Evolutionary conservation across 2,329 filamentous ascomycete species (phyloP), one percentile per base, ranked within the genome.

Genomic region (Fusarium hainanense): DNA sequence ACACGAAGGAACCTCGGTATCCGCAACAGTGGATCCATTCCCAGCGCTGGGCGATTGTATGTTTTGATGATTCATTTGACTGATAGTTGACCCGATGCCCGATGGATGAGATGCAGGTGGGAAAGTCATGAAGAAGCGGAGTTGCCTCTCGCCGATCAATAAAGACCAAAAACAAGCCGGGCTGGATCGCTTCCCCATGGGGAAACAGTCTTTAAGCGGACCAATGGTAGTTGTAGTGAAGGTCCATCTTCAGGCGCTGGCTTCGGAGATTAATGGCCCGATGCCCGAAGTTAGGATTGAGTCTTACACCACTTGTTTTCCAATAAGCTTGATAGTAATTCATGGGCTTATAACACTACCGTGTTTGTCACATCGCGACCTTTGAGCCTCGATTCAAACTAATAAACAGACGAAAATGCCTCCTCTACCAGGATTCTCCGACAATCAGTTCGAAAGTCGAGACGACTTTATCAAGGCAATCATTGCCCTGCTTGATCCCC

Each of bases 361-460:
- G n/a, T 37, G 34, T n/a, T 11, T 18, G 16, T 11, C 7, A 14
- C 8, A 18, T 4, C 40, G 14, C 27, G 3, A 21, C 28, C 6
- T 37, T 37, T 12, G 10, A 37, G 34, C 34, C 34, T 37, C 18
- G 18, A 14, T 12, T 37, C 32, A 20, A 40, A 21, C 21, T 27
- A 8, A 47, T 6, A 21, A 12, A n/a, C 4, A 13, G 13, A 37
- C 7, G 49, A 71, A 48, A 32, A 83, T 82, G 81, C 79, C 81
- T 13, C 61, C 75, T 1, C 70, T 82, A 1, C 47, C 71, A 42
- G 81, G 81, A 2, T 84, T 84, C 69, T 80, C 81, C 1, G 77
- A 82, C 54, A 84, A 84, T 58, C 70, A 76, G 3, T 75, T 84
- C 23, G 65, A 61, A 10, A 79, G 73, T 2, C 77, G 80, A 10